phyloP scores from a whole-genome alignment of 1,284 basidiomycete genomes.

The Phlebopus sp. region DNA sequence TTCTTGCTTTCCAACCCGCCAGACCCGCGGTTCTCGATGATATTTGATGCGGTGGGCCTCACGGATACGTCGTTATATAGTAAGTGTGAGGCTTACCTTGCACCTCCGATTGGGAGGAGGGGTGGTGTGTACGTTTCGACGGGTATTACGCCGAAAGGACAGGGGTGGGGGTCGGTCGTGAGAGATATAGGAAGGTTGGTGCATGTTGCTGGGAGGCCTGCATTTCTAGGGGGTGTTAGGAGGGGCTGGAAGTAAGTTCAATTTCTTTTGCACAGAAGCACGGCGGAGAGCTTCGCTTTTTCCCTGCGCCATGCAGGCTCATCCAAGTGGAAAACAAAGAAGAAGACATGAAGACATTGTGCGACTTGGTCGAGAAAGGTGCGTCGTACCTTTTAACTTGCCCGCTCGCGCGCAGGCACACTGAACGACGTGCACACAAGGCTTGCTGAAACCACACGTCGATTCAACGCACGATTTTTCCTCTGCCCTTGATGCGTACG shows the following conservation, averaged over 20 bases:
- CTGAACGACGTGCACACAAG: conserved; percentile 26
- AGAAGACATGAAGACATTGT: background rate
- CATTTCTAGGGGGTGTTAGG: conserved; percentile 47
- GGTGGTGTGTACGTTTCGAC: conserved; percentile 45
- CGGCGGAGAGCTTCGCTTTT: background rate
- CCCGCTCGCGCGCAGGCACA: background rate
- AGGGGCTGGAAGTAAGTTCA: conserved; percentile 41
- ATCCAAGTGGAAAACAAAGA: background rate
- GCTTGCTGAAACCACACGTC: conserved; percentile 53
- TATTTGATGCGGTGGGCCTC: conserved; percentile 41
- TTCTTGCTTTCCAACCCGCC: conserved; percentile 39
- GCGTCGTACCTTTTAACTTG: conserved; percentile 3
- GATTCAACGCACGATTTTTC: conserved; percentile 61
- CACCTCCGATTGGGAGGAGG: conserved; percentile 23
- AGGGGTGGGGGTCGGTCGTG: conserved; percentile 23
- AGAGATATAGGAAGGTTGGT: conserved; percentile 31
- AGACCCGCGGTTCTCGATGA: conserved; percentile 40
- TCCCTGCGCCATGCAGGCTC: background rate
- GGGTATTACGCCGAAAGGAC: conserved; percentile 36
- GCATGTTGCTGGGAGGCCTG: conserved; percentile 33
- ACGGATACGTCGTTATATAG: conserved; percentile 38
- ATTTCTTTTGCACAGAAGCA: background rate
- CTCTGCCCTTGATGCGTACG: conserved; percentile 59
- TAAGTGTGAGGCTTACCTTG: conserved; percentile 42
- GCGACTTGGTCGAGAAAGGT: conserved; percentile 20